These are phyloP conservation scores for Penicillium sp. DNA, from an alignment of 2,329 filamentous ascomycete species.

Conservation along the genomic window DNA sequence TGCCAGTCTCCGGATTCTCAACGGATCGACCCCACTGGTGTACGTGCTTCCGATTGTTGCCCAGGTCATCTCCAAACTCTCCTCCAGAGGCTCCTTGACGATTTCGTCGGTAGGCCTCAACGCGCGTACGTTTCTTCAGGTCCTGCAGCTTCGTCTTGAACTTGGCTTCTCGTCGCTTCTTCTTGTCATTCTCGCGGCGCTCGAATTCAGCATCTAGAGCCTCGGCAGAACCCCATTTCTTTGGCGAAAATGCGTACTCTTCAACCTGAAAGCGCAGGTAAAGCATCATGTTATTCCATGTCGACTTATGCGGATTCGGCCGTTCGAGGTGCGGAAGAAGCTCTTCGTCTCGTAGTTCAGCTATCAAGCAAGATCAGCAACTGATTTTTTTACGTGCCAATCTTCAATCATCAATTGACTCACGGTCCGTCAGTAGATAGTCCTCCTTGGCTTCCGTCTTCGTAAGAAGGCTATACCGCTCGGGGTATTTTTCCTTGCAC, in stretches of 20 bases:
- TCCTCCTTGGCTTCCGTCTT: constrained; percentile 97
- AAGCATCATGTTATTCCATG: constrained; percentile 99
- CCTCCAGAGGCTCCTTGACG: constrained; percentile 51
- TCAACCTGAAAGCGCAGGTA: constrained; percentile 93
- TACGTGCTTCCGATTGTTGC: constrained; percentile 68
- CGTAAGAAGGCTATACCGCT: constrained; percentile 91
- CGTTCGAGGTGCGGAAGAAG: constrained; percentile 82
- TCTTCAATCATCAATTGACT: constrained; percentile 37
- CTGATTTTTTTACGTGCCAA: neutral
- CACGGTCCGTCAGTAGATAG: constrained; percentile 88
- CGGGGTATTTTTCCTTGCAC: constrained; percentile 86
- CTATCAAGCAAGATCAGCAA: constrained; percentile 41
- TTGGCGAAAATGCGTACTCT: constrained; percentile 76
- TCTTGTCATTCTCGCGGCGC: constrained; percentile 73
- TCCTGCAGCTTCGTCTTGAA: constrained; percentile 87
- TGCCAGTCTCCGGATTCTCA: constrained; percentile 56
- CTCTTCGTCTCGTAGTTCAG: constrained; percentile 84
- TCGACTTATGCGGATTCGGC: constrained; percentile 92
- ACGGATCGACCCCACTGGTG: constrained; percentile 75
- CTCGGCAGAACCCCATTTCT: constrained; percentile 87
- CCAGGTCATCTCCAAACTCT: constrained; percentile 74
- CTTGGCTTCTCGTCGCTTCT: constrained; percentile 82
- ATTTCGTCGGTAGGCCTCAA: constrained; percentile 80
- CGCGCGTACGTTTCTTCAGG: constrained; percentile 87
- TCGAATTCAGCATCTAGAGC: constrained; percentile 87